phyloP scores from a whole-genome alignment of 768 basidiomycete species.

The Lactarius sanguifluus region DNA sequence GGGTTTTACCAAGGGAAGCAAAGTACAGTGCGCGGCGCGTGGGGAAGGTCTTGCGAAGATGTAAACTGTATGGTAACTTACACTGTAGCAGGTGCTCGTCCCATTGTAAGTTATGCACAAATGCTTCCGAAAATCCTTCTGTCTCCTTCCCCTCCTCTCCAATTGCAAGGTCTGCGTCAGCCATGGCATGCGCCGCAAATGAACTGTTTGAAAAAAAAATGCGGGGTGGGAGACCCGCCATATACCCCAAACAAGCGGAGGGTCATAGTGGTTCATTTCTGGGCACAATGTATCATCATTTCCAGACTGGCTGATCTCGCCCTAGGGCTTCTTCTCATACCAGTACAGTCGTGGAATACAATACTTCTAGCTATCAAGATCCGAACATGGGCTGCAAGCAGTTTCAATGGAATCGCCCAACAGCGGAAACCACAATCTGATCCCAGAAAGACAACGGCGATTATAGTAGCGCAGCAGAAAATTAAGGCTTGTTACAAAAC shows the following conservation, averaged over 20 bases:
- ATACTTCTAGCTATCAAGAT: background rate
- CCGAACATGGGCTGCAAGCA: background rate
- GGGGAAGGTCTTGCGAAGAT: background rate
- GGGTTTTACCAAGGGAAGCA: background rate
- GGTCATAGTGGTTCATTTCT: background rate
- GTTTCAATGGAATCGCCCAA: conserved; percentile 19
- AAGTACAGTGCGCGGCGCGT: background rate
- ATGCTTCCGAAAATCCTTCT: background rate
- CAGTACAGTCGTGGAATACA: background rate
- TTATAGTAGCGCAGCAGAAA: background rate
- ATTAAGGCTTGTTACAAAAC: background rate
- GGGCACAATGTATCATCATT: conserved; percentile 1
- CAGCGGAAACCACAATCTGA: background rate
- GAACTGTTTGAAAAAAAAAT: background rate
- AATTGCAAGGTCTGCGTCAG: background rate
- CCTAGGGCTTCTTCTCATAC: background rate
- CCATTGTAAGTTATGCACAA: background rate
- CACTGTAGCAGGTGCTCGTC: background rate
- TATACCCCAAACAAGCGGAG: conserved; percentile 10
- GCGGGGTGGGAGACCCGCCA: background rate
- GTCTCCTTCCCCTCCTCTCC: background rate
- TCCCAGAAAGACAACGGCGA: conserved; percentile 23
- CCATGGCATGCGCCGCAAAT: background rate
- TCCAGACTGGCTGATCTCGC: background rate
- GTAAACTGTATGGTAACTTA: background rate